phyloP scores from a whole-genome alignment of 2,329 filamentous ascomycete species.

The Colletotrichum costaricense region DNA sequence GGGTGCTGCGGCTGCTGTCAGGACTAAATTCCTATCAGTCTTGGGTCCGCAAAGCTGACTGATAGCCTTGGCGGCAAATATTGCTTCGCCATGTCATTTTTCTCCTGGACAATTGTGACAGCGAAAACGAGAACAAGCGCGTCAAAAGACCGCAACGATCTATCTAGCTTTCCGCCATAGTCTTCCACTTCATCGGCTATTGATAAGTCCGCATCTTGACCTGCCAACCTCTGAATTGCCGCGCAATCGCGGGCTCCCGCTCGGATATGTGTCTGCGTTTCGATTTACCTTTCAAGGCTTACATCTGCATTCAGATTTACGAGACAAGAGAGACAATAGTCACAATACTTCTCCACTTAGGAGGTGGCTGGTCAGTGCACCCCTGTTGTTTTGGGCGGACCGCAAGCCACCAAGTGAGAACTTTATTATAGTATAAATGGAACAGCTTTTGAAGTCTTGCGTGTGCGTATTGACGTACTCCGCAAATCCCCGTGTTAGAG shows the following conservation, averaged over 20 bases:
- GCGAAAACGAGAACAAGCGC: neutral
- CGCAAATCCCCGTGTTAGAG: neutral
- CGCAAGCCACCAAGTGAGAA: neutral
- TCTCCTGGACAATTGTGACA: neutral
- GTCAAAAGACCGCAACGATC: neutral
- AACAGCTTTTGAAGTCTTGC: neutral
- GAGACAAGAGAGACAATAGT: neutral
- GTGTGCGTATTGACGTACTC: neutral
- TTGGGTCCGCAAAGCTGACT: neutral
- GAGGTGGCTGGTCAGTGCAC: neutral
- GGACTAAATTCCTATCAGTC: too few relatives aligned
- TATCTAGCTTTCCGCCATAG: neutral
- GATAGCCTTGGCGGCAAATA: neutral
- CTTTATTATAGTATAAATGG: neutral
- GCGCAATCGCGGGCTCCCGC: neutral
- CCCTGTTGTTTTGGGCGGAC: neutral
- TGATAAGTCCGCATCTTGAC: neutral
- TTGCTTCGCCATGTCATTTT: neutral
- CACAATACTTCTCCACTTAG: neutral
- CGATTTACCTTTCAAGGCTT: neutral
- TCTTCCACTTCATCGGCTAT: neutral
- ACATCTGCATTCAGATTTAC: neutral
- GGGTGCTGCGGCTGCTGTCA: too few relatives aligned
- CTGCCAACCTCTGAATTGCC: neutral
- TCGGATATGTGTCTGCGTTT: neutral